Evolutionary conservation across 345 rosid species (phyloP).

Genomic region (Erodium maritimum): DNA sequence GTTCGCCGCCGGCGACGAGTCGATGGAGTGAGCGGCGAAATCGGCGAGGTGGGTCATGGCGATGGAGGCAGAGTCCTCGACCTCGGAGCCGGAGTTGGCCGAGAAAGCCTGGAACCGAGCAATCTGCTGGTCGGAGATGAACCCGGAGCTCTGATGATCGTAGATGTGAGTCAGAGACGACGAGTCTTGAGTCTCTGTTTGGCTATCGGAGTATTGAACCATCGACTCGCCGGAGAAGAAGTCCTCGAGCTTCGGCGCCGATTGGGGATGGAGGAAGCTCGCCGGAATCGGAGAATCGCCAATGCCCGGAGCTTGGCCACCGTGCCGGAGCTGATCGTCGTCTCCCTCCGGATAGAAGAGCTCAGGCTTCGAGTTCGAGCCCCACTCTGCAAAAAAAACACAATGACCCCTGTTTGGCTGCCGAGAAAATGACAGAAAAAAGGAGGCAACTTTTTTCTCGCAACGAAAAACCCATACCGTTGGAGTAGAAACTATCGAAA

Average conservation of each 20-base stretch:
- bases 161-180: constrained; percentile 80
- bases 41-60: constrained; percentile 39
- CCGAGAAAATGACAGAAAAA: constrained; percentile 2
- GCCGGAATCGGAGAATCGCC: constrained; percentile 9
- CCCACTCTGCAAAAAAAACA: constrained; percentile 35
- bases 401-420: not conserved
- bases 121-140: constrained; percentile 54
- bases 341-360: constrained; percentile 28
- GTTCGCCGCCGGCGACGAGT: constrained; percentile 6
- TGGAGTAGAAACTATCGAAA: constrained; percentile 64
- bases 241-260: constrained; percentile 74
- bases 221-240: constrained; percentile 74
- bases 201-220: too few species aligned
- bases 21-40: too few species aligned
- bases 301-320: constrained; percentile 3
- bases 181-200: constrained; percentile 77
- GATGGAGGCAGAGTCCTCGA: constrained; percentile 69
- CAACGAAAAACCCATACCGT: constrained; percentile 26
- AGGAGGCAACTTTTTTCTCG: not conserved
- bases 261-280: too few species aligned
- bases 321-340: constrained; percentile 11
- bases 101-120: constrained; percentile 54
- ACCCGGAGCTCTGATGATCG: constrained; percentile 38
- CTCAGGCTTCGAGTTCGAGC: constrained; percentile 33
- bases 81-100: constrained; percentile 83